Base-by-base conservation (phyloP, 108 stramenopile genomes). In the Cyclotella choctawhatcheeana region DNA sequence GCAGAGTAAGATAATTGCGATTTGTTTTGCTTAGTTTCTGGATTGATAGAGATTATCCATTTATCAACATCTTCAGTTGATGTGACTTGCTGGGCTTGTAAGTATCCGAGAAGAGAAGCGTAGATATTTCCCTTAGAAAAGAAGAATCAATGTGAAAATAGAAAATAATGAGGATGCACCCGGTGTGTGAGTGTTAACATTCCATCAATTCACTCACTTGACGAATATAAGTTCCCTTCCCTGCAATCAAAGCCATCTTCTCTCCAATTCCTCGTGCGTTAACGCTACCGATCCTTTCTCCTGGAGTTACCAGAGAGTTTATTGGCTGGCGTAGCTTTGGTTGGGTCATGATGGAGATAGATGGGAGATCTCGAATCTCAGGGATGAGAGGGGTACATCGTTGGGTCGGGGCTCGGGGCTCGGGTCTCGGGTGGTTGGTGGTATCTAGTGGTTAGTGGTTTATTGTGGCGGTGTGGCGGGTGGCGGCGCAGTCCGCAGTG, bases 231-330 rank as follows among this genome's bases (percentile, higher is more conserved):
- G 90, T 90, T 62, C 94, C 94, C 6, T 44, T 37, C n/a, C 91
- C 91, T 8, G 88, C 26, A 13, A 78, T 24, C 32, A 78, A 40
- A 6, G 47, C 13, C 14, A 32, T 56, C 44, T 66, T 60, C 12
- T 35, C 29, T 7, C 53, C 35, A 17, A 71, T 30, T 16, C 26
- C 72, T 61, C 80, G 79, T 22, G 77, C 82, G 26, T 61, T 47
- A 13, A 85, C 69, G 37, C 74, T 81, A 10, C 89, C 88, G 0
- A 95, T 44, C 8, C 88, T 83, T 59, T 95, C 94, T 20, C 94
- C 94, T 21, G 94, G 94, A 21, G 85, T 82, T 0, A 95, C 86
- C 0, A 66, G 80, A 18, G 76, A 72, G 34, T 82, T 86, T 0
- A 81, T 33, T 20, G 55, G 21, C 53, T 81, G 85, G 59, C 90